Percentiles rank a stretch among this genome's conserved stretches.
These are phyloP conservation scores for Saraca asoca DNA, from an alignment of 331 rosid genomes.

Conservation along the genomic window DNA sequence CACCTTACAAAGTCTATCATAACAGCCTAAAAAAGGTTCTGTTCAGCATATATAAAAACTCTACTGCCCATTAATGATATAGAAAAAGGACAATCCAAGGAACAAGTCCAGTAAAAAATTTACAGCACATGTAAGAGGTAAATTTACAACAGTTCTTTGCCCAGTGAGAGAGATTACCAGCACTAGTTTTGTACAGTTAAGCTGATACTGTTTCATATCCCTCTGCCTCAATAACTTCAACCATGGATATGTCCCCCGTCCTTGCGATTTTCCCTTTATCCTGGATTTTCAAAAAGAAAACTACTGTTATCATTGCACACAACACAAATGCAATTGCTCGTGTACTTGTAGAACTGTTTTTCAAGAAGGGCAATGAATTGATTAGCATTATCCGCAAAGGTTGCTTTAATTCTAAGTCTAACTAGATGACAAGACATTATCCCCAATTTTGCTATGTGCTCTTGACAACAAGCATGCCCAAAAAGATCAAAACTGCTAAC, in stretches of 20 bases:
- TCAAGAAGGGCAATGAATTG: constrained; percentile 14
- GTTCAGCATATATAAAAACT: constrained; percentile 1
- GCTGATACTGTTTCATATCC: constrained; percentile 70
- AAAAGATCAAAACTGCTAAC: too few species aligned
- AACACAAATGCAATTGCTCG: background rate
- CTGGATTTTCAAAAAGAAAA: constrained; percentile 40
- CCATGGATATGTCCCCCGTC: constrained; percentile 78
- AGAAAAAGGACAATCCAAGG: constrained; percentile 14
- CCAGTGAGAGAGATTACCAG: constrained; percentile 35
- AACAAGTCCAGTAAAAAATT: constrained; percentile 11
- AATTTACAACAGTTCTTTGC: constrained; percentile 3
- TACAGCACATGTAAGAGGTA: background rate
- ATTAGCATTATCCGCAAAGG: constrained; percentile 1
- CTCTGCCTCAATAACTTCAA: constrained; percentile 68
- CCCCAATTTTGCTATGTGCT: background rate
- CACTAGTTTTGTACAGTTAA: constrained; percentile 36
- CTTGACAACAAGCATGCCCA: too few species aligned
- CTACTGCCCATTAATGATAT: constrained; percentile 5
- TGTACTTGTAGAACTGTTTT: constrained; percentile 3
- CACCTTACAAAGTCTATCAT: constrained; percentile 4
- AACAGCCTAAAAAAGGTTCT: constrained; percentile 6
- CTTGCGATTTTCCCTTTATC: constrained; percentile 76
- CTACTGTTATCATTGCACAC: constrained; percentile 1
- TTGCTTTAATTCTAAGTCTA: background rate
- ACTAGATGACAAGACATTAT: background rate